Evolutionary conservation across 73 alveolate species (phyloP).

Genomic region (Tetrahymena thermophila): DNA sequence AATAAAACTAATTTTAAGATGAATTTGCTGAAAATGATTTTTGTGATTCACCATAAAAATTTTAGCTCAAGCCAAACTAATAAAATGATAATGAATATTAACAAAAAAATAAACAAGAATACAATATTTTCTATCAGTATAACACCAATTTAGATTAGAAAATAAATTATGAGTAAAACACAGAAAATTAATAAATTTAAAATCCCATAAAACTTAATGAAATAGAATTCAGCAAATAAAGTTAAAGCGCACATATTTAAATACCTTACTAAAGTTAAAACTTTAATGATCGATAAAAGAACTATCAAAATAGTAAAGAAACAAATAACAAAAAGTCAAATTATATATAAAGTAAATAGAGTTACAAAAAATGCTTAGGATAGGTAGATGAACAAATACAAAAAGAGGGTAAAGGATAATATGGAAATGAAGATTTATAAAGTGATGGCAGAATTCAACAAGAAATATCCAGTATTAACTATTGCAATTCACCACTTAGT

Average conservation of each 20-base stretch:
- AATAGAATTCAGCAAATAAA: too few relatives aligned
- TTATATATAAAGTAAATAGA: too few relatives aligned
- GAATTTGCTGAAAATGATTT: too few relatives aligned
- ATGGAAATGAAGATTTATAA: too few relatives aligned
- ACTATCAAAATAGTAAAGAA: not conserved
- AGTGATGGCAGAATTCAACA: too few relatives aligned
- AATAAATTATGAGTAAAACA: not conserved
- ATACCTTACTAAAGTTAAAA: not conserved
- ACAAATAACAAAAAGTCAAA: too few relatives aligned
- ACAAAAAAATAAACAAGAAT: not conserved
- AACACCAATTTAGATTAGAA: not conserved
- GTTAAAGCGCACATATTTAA: not conserved
- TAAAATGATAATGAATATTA: too few relatives aligned
- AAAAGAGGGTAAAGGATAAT: not conserved
- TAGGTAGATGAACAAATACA: not conserved
- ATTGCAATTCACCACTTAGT: not conserved
- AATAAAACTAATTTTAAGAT: not conserved
- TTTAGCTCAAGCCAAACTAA: too few relatives aligned
- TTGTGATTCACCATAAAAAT: too few relatives aligned
- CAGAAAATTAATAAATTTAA: too few relatives aligned
- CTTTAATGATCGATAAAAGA: too few relatives aligned
- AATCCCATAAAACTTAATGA: not conserved
- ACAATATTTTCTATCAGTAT: not conserved
- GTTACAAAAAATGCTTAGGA: not conserved
- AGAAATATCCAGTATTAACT: not conserved